Base-by-base conservation (phyloP, 75 land plant genomes). In the Pinus albicaulis region DNA sequence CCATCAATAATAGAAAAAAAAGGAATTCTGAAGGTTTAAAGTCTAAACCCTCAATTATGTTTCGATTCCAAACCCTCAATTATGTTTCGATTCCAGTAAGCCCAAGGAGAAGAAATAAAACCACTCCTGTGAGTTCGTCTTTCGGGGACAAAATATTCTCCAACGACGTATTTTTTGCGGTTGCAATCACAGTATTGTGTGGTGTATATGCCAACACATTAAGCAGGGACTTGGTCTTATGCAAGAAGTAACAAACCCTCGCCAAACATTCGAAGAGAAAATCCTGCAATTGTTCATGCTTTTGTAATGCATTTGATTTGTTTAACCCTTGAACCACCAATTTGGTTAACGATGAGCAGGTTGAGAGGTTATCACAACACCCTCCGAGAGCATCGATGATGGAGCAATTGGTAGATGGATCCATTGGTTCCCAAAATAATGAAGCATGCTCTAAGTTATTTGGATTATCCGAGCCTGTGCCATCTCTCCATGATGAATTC, bases 341-440 rank as follows among this genome's bases (percentile, higher is more conserved):
- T 17, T 24, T 76, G 22, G 75, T 62, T 17, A 48, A 41, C 22
- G 55, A 7, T 3, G n/a, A 71, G 61, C 59, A 56, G 77, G 44
- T 7, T 7, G 72, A 5, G 53, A 41, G 10, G 60, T 41, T 41
- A 41, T 41, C 48, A 41, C 81, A 82, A 66, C 28, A 74, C 55
- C 80, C 72, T 78, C 72, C 78, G 7, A 89, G 87, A 11, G 86
- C 80, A 3, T 94, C 98, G 59, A 92, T 94, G 91, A 92, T 94
- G 95, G 98, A 94, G 82, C 91, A 94, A 86, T 73, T 94, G 73
- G 1, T 28, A 0, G n/a, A n/a, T n/a, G n/a, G n/a, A n/a, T n/a
- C n/a, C n/a, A n/a, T n/a, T n/a, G n/a, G 98, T 94, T 53, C 98
- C 98, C 58, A 95, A 92, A 81, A 92, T 94, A 71, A 94, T 90